A percentile compares a stretch with the other conserved stretches of the same genome.
Conservation (phyloP, 2,329 filamentous ascomycete species). For the Neospermospora avenae region DNA sequence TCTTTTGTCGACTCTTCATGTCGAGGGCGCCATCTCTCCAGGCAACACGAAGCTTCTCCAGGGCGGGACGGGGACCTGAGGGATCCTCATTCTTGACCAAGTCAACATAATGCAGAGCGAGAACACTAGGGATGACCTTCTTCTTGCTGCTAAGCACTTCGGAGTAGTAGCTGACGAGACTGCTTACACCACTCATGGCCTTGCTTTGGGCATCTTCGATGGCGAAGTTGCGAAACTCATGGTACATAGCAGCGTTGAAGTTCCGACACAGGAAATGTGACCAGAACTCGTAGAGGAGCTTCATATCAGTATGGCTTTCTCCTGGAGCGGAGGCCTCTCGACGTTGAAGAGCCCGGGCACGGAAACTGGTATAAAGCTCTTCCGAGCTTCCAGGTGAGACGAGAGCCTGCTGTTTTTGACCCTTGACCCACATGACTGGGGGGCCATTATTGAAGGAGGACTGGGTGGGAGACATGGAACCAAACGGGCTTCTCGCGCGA, state of each 20-base stretch:
- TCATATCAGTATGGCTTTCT: conserved; percentile 54
- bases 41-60: conserved; percentile 48
- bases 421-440: conserved; percentile 39
- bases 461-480: conserved; percentile 25
- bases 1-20: conserved; percentile 53
- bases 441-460: conserved; percentile 27
- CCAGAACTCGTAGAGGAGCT: conserved; percentile 72
- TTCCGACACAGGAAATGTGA: conserved; percentile 67
- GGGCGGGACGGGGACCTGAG: conserved; percentile 41
- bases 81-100: conserved; percentile 48
- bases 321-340: conserved; percentile 36
- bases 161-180: conserved; percentile 64
- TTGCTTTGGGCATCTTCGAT: conserved; percentile 58
- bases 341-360: conserved; percentile 39
- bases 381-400: conserved; percentile 35
- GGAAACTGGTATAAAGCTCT: conserved; percentile 39
- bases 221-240: conserved; percentile 67
- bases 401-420: conserved; percentile 33
- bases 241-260: conserved; percentile 74
- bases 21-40: conserved; percentile 53
- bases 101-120: conserved; percentile 53
- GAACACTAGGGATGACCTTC: conserved; percentile 47
- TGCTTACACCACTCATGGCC: conserved; percentile 54
- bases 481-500: conserved; percentile 29
- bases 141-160: conserved; percentile 48